Base-by-base conservation (phyloP, 176 grass and related monocot species). In the Themeda triandra region DNA sequence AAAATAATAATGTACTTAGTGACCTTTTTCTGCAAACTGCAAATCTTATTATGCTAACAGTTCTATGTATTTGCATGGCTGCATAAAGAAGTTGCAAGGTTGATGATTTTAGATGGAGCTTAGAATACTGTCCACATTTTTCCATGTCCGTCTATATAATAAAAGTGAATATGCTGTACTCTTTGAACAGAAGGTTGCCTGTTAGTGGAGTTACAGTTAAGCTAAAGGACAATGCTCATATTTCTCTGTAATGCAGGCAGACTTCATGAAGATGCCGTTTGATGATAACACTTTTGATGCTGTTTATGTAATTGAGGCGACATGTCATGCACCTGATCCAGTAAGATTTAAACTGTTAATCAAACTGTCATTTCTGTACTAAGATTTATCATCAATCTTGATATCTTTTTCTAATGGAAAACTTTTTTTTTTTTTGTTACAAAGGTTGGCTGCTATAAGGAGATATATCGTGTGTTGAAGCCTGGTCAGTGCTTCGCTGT, bases 361-460 rank as follows among this genome's bases (percentile, higher is more conserved):
- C 29, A 66, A 70, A 33, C 11, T 49, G 9, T 71, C 25, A 33
- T 30, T 72, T 8, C 41, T 65, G 19, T 68, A 19, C 4, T 67
- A 36, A 58, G 10, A 73, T 63, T 71, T 73, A 13, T 79, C 18
- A 76, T 71, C 25, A 72, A 6, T 63, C 84, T 59, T 45, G 18
- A 21, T 69, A 41, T 64, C 37, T 60, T 8, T 87, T 24, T 19
- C 46, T 17, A 8, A 37, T 63, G 6, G 14, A 63, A 69, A 80
- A 35, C 7, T 84, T 70, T 66, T 75, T 21, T 13, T 81, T 2
- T 78, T 89, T 83, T 66, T 64, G 17, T 71, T 84, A 13, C 53
- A 74, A 49, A 98, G 96, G 89, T 98, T 84, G 91, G 89, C 13
- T 98, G 96, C 73, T 98, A 98, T 81, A 95, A 95, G 89, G 93